Evolutionary conservation across 768 basidiomycete species (phyloP), one percentile per base, ranked within the genome.

Genomic region (Collybia sp.): DNA sequence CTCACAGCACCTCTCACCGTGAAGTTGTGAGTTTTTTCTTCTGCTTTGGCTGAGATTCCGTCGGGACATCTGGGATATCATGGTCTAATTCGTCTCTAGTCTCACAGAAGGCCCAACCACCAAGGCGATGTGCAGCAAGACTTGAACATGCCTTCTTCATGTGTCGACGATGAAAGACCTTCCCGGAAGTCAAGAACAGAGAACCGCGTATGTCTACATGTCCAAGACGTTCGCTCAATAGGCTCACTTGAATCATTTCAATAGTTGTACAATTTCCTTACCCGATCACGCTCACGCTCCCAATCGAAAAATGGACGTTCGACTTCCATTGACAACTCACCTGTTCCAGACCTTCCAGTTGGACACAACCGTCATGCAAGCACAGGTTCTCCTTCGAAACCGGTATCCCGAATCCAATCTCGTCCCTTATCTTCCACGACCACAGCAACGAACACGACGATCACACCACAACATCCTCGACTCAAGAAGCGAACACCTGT

Each of bases 351-450:
- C 45, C 35, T 37, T n/a, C 35, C 13, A 37, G 6, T 37, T 37
- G 35, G 35, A 18, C 35, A n/a, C 17, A 18, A 10, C 17, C 35
- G 35, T 6, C 35, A 37, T 10, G 13, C 13, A 18, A 37, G 51
- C 18, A 52, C 62, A 8, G 52, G 61, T 15, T 50, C 61, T 4
- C 63, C 61, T 40, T 66, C 76, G 19, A 77, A 77, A 56, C 77
- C 80, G 1, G 53, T 67, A 18, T 65, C 75, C 4, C 74, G 81
- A 46, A 48, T 75, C 46, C 67, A 69, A 48, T 81, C 78, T 16
- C 76, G 85, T 5, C 85, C 85, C 3, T 64, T 88, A 17, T 85
- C 84, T 2, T 76, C 80, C 16, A 80, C 77, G 0, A 83, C 83
- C 0, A 77, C 77, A 13, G 74, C 77, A 1, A 83, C 83, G 2